A percentile compares a stretch with the other conserved stretches of the same genome.
These are phyloP conservation scores for Kewa caespitosa DNA, from an alignment of 179 eudicot genomes.

Conservation along the genomic window DNA sequence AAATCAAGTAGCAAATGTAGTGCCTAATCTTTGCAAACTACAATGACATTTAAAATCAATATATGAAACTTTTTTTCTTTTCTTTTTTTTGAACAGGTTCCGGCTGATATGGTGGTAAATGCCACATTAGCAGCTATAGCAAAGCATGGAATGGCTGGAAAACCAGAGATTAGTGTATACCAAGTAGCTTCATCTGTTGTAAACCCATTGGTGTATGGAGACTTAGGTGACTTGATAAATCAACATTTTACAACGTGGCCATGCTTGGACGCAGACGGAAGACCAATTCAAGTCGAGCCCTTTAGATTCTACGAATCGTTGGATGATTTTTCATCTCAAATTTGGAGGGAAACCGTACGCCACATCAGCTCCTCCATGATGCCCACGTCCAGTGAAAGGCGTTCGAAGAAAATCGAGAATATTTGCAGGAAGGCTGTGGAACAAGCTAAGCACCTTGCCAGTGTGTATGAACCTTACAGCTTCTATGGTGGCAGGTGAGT, in stretches of 20 bases:
- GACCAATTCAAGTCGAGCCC: constrained; percentile 60
- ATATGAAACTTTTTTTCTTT: background rate
- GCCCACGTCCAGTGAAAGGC: constrained; percentile 45
- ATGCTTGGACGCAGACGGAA: constrained; percentile 63
- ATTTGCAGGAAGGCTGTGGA: constrained; percentile 76
- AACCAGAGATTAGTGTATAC: constrained; percentile 63
- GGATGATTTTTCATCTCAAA: constrained; percentile 81
- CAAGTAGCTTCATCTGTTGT: constrained; percentile 93
- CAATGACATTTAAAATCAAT: background rate
- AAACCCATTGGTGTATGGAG: constrained; percentile 71
- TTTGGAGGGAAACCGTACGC: constrained; percentile 61
- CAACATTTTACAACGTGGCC: constrained; percentile 68
- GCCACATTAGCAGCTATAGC: constrained; percentile 95
- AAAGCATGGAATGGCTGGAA: constrained; percentile 72
- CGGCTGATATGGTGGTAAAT: constrained; percentile 96
- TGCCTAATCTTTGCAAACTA: background rate
- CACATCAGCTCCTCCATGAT: constrained; percentile 43
- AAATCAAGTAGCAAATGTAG: too few species aligned
- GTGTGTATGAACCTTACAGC: constrained; percentile 81
- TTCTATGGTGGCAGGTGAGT: constrained; percentile 92
- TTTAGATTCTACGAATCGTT: constrained; percentile 70
- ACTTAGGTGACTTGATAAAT: constrained; percentile 60
- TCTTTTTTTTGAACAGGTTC: constrained; percentile 76
- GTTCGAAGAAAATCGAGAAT: constrained; percentile 49
- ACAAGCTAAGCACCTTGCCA: constrained; percentile 86